phyloP scores from a whole-genome alignment of 805 yeast genomes.

The Pichia phayaonensis region DNA sequence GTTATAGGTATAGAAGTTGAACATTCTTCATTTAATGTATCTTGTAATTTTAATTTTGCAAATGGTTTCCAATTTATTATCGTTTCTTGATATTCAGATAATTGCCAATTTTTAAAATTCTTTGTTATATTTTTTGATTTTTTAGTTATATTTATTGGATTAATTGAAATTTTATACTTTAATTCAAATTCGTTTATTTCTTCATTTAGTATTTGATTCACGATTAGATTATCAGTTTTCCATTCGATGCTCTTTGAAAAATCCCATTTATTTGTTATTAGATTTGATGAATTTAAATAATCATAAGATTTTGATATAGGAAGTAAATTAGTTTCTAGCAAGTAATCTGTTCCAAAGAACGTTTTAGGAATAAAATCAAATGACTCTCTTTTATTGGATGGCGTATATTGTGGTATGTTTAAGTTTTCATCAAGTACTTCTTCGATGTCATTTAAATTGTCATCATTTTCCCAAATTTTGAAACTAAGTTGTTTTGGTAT shows the following conservation, averaged over 20 bases:
- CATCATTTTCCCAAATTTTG: neutral
- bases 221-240: neutral
- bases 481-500: neutral
- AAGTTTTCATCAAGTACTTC: neutral
- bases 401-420: neutral
- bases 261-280: neutral
- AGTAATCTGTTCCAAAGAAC: neutral
- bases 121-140: no score
- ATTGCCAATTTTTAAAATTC: neutral
- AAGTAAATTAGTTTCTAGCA: neutral
- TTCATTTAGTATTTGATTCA: neutral
- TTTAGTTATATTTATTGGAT: neutral
- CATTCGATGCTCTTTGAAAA: neutral
- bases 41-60: neutral
- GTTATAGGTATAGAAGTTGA: neutral
- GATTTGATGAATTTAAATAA: no score
- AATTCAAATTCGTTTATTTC: neutral
- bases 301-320: neutral
- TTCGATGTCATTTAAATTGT: neutral
- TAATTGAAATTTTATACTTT: no score
- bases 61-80: neutral
- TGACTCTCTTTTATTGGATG: neutral
- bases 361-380: neutral
- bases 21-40: neutral
- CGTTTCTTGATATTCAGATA: neutral